Evolutionary conservation across 2,329 filamentous ascomycete genomes (phyloP), one percentile per base, ranked within the genome.

Genomic region (Metarhizium brunneum): DNA sequence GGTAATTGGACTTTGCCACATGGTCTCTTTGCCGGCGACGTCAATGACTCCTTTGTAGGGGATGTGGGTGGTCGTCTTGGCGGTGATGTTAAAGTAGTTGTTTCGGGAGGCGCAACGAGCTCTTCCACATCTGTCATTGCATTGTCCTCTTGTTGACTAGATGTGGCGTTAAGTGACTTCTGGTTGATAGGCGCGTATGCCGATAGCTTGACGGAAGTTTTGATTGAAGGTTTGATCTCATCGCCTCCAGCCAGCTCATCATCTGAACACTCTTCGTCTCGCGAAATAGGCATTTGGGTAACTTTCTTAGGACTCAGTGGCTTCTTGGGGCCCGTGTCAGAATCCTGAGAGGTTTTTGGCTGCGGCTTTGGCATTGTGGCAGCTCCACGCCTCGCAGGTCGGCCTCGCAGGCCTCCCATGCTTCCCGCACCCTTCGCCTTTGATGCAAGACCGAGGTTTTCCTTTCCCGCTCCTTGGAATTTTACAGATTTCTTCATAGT

Each of bases 291-390:
- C 61, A 85, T 72, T 70, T 84, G 80, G 45, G 80, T 81, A 61
- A 81, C 76, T 74, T 86, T 86, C 73, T 81, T 85, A 70, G 82
- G 82, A 69, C 82, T 85, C 54, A 86, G 71, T 38, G 83, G 82
- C 55, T 75, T 76, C 60, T 76, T 76, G 45, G 72, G 66, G 16
- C 18, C 50, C 6, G 29, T 43, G 10, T 52, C 52, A 8, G 55
- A n/a, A 55, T 69, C 67, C 55, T 71, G 59, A n/a, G 64, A 56
- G 47, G 62, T 54, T 59, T 64, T 69, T 58, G 70, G 63, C 55
- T 66, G 65, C 16, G 69, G 66, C 55, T 68, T 69, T 29, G 72
- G 65, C 48, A 65, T 60, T n/a, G 62, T 36, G 13, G 65, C 64
- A 35, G 62, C 62, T 20, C 65, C 67, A 52, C 69, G 68, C 56